A percentile compares a stretch with the other conserved stretches of the same genome.
phyloP scores from a whole-genome alignment of 805 yeast species.

The Naumovozyma castellii region DNA sequence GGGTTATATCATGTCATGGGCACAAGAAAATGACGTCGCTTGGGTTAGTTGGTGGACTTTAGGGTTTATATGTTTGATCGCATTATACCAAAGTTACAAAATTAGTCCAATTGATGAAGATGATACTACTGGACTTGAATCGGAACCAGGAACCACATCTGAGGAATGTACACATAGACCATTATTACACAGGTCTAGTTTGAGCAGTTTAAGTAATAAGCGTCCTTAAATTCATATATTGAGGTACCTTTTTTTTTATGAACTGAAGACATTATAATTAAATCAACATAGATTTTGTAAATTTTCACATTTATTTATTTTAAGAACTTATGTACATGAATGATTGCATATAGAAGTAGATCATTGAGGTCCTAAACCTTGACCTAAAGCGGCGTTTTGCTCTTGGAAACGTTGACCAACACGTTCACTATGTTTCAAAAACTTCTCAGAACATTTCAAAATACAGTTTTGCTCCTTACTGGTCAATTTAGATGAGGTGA shows the following conservation, averaged over 20 bases:
- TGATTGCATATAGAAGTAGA: no score
- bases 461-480: slow-evolving; percentile 80
- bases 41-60: slow-evolving; percentile 31
- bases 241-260: no score
- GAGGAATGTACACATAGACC: not conserved
- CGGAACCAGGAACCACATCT: not conserved
- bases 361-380: slow-evolving; percentile 42
- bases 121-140: slow-evolving; percentile 9
- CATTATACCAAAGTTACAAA: slow-evolving; percentile 25
- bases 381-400: slow-evolving; percentile 77
- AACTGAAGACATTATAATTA: no score
- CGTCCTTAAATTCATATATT: not conserved
- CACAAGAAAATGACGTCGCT: slow-evolving; percentile 23
- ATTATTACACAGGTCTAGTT: slow-evolving; percentile 4
- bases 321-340: no score
- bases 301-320: no score
- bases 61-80: slow-evolving; percentile 19
- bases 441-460: slow-evolving; percentile 89
- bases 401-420: slow-evolving; percentile 99
- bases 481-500: slow-evolving; percentile 84
- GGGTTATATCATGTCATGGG: slow-evolving; percentile 40
- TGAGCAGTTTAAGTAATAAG: slow-evolving; percentile 7
- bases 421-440: slow-evolving; percentile 95
- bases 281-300: no score
- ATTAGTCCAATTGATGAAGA: slow-evolving; percentile 24